Conservation (phyloP, 441 rosid species). For the Populus hybrid region DNA sequence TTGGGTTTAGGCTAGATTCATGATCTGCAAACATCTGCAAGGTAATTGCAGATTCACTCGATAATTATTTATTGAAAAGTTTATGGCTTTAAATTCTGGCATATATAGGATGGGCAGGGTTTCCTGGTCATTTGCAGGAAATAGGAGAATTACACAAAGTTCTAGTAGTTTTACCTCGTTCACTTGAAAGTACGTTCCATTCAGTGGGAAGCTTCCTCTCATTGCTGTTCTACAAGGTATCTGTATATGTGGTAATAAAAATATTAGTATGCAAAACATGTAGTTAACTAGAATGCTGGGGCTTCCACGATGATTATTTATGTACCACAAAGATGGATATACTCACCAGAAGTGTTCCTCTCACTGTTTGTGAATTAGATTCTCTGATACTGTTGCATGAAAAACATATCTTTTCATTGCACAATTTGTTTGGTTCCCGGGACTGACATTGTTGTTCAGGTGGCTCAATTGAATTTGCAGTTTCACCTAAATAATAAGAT, state of each 20-base stretch:
- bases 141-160: neutral
- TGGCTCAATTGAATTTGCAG: constrained; percentile 61
- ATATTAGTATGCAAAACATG: constrained; percentile 23
- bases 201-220: constrained; percentile 96
- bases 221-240: constrained; percentile 96
- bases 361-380: constrained; percentile 61
- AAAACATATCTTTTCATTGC: constrained; percentile 67
- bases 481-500: constrained; percentile 59
- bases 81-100: constrained; percentile 9
- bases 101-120: neutral
- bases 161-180: constrained; percentile 55
- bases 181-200: constrained; percentile 95
- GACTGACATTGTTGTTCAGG: constrained; percentile 52
- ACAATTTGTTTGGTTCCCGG: constrained; percentile 46
- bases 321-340: neutral
- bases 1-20: constrained; percentile 72
- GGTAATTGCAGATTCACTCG: constrained; percentile 18
- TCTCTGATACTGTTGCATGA: constrained; percentile 72
- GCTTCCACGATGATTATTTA: neutral
- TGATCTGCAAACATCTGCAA: constrained; percentile 95
- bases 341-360: constrained; percentile 90
- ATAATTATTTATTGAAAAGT: constrained; percentile 14
- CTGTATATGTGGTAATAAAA: constrained; percentile 38
- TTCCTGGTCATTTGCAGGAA: neutral
- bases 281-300: constrained; percentile 9